Base-by-base conservation (phyloP, 176 grass and related monocot species). In the Guadua angustifolia region DNA sequence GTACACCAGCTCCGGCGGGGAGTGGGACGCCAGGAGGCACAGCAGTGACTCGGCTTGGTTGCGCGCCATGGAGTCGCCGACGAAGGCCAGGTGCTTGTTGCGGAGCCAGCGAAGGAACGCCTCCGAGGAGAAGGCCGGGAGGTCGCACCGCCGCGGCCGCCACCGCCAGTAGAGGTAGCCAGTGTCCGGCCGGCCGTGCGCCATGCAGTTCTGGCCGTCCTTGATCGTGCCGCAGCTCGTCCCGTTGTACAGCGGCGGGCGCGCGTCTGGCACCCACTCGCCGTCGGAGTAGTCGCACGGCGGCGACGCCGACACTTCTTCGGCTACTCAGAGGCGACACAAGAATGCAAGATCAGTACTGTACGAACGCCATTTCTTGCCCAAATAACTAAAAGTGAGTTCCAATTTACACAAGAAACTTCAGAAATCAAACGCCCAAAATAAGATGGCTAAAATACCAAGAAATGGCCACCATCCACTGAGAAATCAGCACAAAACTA, bases 161-260 rank as follows among this genome's bases (percentile, higher is more conserved):
- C 95, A 97, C 45, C 87, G 86, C 95, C 92, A 94, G 74, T 90
- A 82, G 56, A 93, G 88, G 84, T 97, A 97, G 51, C 86, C 92
- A 13, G 86, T 90, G 79, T 97, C 95, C 1, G 90, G 95, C 7
- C 95, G 88, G 53, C 95, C 90, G 78, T 94, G 88, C 22, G 82
- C 86, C 95, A 97, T 93, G 82, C 95, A 97, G 66, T 97, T 97
- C 82, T 97, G 95, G 16, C 88, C 91, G 1, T 93, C 90, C 74
- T 97, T 97, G 79, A 97, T 94, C 16, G 92, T 91, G 60, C 69
- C 71, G 75, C 92, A 97, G 74, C 66, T 88, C 21, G 82, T 90
- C 25, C 90, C 90, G 45, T 87, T 86, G 92, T 94, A 97, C 0
- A 84, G 82, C 3, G 88, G 88, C 24, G 76, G 78, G 6, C 88